Base-by-base conservation (phyloP, 257 asterid genomes). In the Schizonepeta tenuifolia region DNA sequence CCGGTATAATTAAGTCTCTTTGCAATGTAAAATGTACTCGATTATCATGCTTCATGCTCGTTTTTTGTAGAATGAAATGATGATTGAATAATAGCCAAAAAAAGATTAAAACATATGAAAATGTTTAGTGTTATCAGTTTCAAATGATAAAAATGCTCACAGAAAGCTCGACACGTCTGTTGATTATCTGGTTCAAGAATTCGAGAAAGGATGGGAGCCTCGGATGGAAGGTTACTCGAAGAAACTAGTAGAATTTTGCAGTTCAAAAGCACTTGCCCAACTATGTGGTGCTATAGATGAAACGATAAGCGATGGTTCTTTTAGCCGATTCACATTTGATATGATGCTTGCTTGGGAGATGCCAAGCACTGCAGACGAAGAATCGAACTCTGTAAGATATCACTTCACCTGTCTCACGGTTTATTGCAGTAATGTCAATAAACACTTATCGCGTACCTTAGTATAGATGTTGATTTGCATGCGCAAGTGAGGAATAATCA, bases 261-360 rank as follows among this genome's bases (percentile, higher is more conserved):
- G 96, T 81, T 79, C 86, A 6, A 91, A 82, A 66, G 85, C 91
- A 10, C 87, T 93, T 22, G 59, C 79, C 7, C 71, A 81, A 3
- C 53, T 84, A 75, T 91, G 94, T 63, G 55, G 64, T 36, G 55
- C 70, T 49, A 79, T 91, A 43, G 89, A 85, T 5, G 91, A 89
- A 38, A 76, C 67, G 7, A 85, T 91, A 33, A 47, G 64, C 11
- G 81, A 93, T 70, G 95, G 91, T 44, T 81, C 90, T 13, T 88
- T 86, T 61, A 86, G 88, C 58, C 90, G 94, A n/a, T 85, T 86
- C 84, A 89, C 97, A 1, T 91, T 91, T 7, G 90, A 93, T 75
- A 89, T 91, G 96, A 93, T 93, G 97, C 87, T 89, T 36, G 98
- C 98, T 61, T 93, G 96, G 98, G 92, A 93, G 72, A 75, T 13